Evolutionary conservation across 306 rosid genomes (phyloP).

Genomic region (Mimosa bimucronata): DNA sequence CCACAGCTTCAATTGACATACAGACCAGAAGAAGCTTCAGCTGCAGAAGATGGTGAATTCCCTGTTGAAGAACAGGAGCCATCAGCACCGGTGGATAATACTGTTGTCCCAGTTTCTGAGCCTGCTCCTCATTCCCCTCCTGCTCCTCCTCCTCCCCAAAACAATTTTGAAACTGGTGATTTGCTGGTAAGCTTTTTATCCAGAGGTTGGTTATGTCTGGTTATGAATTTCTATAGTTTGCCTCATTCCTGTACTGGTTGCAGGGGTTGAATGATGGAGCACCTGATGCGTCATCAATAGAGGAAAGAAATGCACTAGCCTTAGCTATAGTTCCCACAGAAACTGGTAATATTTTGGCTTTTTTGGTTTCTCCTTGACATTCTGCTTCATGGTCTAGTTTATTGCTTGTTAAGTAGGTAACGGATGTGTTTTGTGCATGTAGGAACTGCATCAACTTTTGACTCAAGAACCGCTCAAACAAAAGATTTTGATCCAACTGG

Average conservation of each 20-base stretch:
- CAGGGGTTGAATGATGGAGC: conserved; percentile 78
- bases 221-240: conserved; percentile 20
- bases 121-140: conserved; percentile 57
- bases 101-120: conserved; percentile 53
- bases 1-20: conserved; percentile 92
- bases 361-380: conserved; percentile 25
- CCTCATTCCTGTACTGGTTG: conserved; percentile 36
- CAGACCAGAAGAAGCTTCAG: conserved; percentile 74
- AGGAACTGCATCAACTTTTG: conserved; percentile 68
- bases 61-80: conserved; percentile 70
- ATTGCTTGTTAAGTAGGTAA: conserved; percentile 30
- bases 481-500: conserved; percentile 92
- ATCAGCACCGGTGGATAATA: conserved; percentile 52
- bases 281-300: conserved; percentile 71
- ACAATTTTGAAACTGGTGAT: conserved; percentile 74
- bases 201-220: conserved; percentile 11
- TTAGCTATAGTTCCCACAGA: conserved; percentile 86
- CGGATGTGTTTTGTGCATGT: conserved; percentile 29
- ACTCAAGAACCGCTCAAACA: conserved; percentile 43
- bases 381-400: conserved; percentile 34
- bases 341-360: conserved; percentile 49
- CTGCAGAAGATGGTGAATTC: conserved; percentile 57
- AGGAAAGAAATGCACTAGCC: conserved; percentile 92
- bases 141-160: conserved; percentile 52
- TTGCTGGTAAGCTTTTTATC: conserved; percentile 63